Evolutionary conservation across 2,329 filamentous ascomycete genomes (phyloP).

Genomic region (Cadophora luteo-olivacea): DNA sequence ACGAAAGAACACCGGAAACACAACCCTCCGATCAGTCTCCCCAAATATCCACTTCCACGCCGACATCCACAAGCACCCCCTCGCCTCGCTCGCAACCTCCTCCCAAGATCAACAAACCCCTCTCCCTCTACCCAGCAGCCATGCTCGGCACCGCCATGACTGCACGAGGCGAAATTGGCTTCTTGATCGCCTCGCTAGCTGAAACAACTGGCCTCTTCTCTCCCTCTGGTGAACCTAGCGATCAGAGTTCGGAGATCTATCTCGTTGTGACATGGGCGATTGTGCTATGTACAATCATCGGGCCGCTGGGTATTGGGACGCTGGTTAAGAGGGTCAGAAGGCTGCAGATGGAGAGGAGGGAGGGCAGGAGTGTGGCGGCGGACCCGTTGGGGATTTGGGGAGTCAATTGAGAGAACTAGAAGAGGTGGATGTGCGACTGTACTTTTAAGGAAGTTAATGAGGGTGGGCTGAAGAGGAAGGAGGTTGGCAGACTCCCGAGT

Average conservation of each 20-base stretch:
- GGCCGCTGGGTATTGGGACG: slow-evolving; percentile 56
- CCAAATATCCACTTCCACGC: not conserved
- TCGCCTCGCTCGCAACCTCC: slow-evolving; percentile 10
- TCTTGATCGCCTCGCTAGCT: slow-evolving; percentile 74
- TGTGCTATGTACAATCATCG: slow-evolving; percentile 59
- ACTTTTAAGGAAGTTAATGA: too few species aligned
- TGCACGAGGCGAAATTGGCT: slow-evolving; percentile 80
- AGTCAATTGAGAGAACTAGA: not conserved
- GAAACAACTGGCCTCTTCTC: slow-evolving; percentile 53
- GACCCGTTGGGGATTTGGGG: slow-evolving; percentile 12
- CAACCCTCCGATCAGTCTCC: not conserved
- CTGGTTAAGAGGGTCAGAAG: slow-evolving; percentile 40
- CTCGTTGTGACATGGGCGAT: slow-evolving; percentile 63
- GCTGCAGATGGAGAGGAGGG: not conserved
- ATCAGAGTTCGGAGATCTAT: slow-evolving; percentile 50
- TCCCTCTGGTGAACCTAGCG: slow-evolving; percentile 8
- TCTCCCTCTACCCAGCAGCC: slow-evolving; percentile 70
- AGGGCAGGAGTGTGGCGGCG: not conserved
- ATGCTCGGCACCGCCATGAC: slow-evolving; percentile 64
- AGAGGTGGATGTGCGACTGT: too few species aligned
- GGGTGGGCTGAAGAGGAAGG: too few species aligned
- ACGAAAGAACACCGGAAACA: not conserved
- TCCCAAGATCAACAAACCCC: slow-evolving; percentile 51
- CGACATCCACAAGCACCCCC: not conserved
- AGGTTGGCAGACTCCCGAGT: too few species aligned